These are phyloP conservation scores for Lecanosticta acicola DNA, from an alignment of 2,329 filamentous ascomycete species.

Conservation along the genomic window DNA sequence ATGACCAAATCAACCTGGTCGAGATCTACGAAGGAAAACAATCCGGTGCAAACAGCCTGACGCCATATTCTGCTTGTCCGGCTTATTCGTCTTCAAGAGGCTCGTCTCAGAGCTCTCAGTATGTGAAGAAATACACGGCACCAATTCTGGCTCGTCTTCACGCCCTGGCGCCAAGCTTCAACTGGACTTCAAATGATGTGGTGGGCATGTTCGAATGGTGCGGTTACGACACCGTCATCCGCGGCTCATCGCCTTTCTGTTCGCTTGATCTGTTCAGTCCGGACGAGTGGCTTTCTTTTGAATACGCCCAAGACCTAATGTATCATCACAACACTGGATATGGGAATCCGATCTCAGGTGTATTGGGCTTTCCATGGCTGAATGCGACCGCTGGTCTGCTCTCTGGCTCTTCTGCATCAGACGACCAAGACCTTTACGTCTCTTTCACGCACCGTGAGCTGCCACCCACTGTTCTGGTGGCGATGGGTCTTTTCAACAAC, in stretches of 20 bases:
- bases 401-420: constrained; percentile 41
- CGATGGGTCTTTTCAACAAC: constrained; percentile 66
- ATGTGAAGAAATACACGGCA: constrained; percentile 49
- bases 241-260: constrained; percentile 59
- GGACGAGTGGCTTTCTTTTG: constrained; percentile 57
- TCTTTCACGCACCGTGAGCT: constrained; percentile 66
- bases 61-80: constrained; percentile 60
- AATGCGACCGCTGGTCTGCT: constrained; percentile 53
- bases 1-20: constrained; percentile 52
- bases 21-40: constrained; percentile 53
- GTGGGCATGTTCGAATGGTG: constrained; percentile 66
- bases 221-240: constrained; percentile 65
- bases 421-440: constrained; percentile 56
- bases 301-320: constrained; percentile 62
- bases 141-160: constrained; percentile 56
- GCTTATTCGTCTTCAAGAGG: constrained; percentile 56
- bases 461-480: constrained; percentile 60
- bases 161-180: constrained; percentile 50
- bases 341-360: constrained; percentile 52
- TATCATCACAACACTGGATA: constrained; percentile 67
- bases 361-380: constrained; percentile 61
- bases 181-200: constrained; percentile 59
- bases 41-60: constrained; percentile 55
- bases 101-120: constrained; percentile 45
- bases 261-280: constrained; percentile 55